Evolutionary conservation across 371 early-diverging fungal genomes (phyloP).

Genomic region (Dichotomocladium elegans): DNA sequence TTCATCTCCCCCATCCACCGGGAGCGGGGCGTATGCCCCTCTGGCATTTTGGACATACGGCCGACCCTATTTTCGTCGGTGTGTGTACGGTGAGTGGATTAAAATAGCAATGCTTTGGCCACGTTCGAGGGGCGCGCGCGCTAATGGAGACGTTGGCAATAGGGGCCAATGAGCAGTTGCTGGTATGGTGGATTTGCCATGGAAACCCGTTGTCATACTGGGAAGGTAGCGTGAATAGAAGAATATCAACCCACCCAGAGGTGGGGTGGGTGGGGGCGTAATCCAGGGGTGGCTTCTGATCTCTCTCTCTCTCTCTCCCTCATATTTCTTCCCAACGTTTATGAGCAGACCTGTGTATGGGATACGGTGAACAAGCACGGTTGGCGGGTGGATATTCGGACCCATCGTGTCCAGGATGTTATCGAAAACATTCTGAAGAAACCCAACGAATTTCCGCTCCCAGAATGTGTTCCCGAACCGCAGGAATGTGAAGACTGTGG

Average conservation of each 20-base stretch:
- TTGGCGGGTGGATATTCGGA: conserved; percentile 74
- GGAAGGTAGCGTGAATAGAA: conserved; percentile 37
- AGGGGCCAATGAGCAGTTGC: conserved; percentile 75
- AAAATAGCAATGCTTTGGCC: background rate
- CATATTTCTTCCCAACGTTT: background rate
- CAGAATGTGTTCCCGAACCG: conserved; percentile 52
- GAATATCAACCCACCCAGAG: too few species aligned
- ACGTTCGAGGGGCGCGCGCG: background rate
- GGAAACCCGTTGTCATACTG: conserved; percentile 64
- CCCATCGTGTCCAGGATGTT: conserved; percentile 76
- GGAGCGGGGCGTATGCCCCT: conserved; percentile 62
- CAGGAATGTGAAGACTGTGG: conserved; percentile 73
- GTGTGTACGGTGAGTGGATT: conserved; percentile 61
- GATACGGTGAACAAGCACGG: conserved; percentile 64
- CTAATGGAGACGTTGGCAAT: background rate
- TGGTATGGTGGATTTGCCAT: conserved; percentile 91
- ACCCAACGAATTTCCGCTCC: conserved; percentile 44
- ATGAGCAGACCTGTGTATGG: conserved; percentile 54
- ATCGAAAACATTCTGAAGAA: conserved; percentile 74
- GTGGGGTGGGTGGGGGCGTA: too few species aligned
- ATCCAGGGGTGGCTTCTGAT: too few species aligned
- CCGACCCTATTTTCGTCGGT: conserved; percentile 93
- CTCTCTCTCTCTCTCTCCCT: background rate
- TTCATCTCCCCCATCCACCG: conserved; percentile 73
- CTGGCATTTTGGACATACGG: conserved; percentile 91